Evolutionary conservation across 1,139 yeast genomes (phyloP).

Genomic region (Yamadazyma aaseri): DNA sequence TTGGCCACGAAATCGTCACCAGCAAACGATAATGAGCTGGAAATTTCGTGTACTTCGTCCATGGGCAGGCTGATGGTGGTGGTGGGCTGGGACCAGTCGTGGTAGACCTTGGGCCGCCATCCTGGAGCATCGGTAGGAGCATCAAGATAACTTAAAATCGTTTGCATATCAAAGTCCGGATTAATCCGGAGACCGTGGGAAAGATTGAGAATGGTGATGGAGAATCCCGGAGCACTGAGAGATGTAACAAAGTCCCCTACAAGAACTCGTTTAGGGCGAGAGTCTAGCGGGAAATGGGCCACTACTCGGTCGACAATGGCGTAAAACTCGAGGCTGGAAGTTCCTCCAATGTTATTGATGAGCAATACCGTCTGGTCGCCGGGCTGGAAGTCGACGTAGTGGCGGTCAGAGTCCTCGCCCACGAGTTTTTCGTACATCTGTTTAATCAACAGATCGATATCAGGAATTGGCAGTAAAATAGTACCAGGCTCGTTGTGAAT

Average conservation of each 20-base stretch:
- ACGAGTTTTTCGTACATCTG: constrained; percentile 55
- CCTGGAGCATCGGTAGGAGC: constrained; percentile 77
- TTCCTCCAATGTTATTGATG: constrained; percentile 82
- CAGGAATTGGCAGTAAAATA: constrained; percentile 70
- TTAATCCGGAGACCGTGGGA: constrained; percentile 41
- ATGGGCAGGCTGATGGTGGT: constrained; percentile 31
- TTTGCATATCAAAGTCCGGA: constrained; percentile 21
- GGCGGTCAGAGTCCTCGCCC: constrained; percentile 61
- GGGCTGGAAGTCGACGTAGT: constrained; percentile 62
- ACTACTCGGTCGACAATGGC: constrained; percentile 57
- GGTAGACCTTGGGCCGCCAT: constrained; percentile 57
- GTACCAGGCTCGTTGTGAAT: constrained; percentile 94
- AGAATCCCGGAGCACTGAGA: constrained; percentile 87
- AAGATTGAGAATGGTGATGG: constrained; percentile 72
- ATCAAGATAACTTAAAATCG: constrained; percentile 55
- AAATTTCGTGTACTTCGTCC: constrained; percentile 21
- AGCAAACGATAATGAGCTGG: constrained; percentile 43
- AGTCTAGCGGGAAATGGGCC: constrained; percentile 47
- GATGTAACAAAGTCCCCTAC: constrained; percentile 83
- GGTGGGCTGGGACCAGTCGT: constrained; percentile 23
- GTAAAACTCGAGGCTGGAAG: constrained; percentile 71
- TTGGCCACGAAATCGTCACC: constrained; percentile 34
- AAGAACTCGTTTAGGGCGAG: constrained; percentile 60
- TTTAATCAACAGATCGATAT: constrained; percentile 54
- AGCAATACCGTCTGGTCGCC: constrained; percentile 67